These are phyloP conservation scores for Exophiala spinifera DNA, from an alignment of 2,329 filamentous ascomycete genomes.

Conservation along the genomic window DNA sequence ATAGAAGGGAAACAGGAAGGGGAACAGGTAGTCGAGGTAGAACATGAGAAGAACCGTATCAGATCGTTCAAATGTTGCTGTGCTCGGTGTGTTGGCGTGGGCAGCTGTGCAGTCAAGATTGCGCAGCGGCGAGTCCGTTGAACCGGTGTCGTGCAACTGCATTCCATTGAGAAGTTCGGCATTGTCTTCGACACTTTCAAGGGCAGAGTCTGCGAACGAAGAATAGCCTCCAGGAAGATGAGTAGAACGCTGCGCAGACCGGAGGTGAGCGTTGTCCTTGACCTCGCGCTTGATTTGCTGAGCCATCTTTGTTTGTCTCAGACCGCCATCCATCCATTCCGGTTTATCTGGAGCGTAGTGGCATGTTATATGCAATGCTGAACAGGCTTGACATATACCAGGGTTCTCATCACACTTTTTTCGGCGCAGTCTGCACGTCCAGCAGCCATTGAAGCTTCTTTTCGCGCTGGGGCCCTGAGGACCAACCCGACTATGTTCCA, in stretches of 20 bases:
- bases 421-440: conserved; percentile 59
- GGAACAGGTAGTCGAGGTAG: conserved; percentile 61
- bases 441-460: conserved; percentile 40
- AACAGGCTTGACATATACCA: conserved; percentile 53
- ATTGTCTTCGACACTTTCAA: too few relatives aligned
- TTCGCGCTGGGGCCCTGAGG: too few relatives aligned
- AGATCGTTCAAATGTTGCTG: conserved; percentile 13
- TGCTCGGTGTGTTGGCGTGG: conserved; percentile 3
- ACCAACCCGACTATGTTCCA: too few relatives aligned
- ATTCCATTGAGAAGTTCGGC: not conserved
- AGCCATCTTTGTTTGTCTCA: conserved; percentile 50
- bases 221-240: conserved; percentile 1
- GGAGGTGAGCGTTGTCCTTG: conserved; percentile 52
- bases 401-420: conserved; percentile 60
- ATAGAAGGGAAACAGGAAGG: conserved; percentile 63
- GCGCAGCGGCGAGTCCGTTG: not conserved
- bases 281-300: conserved; percentile 57
- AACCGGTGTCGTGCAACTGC: not conserved
- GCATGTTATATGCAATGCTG: conserved; percentile 56
- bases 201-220: conserved; percentile 4
- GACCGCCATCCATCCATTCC: conserved; percentile 57
- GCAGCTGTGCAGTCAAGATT: not conserved
- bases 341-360: conserved; percentile 52
- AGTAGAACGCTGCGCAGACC: conserved; percentile 28
- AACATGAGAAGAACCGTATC: conserved; percentile 50